Evolutionary conservation across 1,284 basidiomycete genomes (phyloP).

Genomic region (Fereydounia khargensis): DNA sequence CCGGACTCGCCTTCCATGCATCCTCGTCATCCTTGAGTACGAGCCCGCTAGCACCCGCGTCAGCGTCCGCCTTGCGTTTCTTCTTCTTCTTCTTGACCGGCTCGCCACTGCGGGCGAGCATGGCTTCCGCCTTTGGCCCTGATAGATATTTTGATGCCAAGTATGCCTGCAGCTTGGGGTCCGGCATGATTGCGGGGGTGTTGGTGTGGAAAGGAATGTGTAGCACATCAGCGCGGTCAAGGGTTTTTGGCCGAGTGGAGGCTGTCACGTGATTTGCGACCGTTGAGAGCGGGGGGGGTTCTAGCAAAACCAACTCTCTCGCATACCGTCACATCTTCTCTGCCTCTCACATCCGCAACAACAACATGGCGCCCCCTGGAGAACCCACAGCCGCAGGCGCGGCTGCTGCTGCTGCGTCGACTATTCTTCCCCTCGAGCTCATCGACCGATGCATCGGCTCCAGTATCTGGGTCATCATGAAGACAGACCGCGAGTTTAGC

Average conservation of each 20-base stretch:
- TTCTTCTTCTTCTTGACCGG: conserved; percentile 72
- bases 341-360: not conserved
- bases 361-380: conserved; percentile 24
- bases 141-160: conserved; percentile 77
- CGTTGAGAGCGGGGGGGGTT: no score
- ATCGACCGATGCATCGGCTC: conserved; percentile 58
- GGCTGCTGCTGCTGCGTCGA: conserved; percentile 27
- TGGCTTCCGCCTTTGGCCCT: conserved; percentile 92
- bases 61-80: conserved; percentile 61
- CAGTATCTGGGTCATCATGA: conserved; percentile 58
- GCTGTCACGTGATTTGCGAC: no score
- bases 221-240: no score
- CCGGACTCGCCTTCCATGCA: conserved; percentile 14
- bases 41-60: conserved; percentile 14
- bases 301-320: not conserved
- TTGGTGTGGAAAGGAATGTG: no score
- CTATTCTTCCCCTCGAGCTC: conserved; percentile 54
- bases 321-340: not conserved
- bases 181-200: no score
- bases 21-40: conserved; percentile 41
- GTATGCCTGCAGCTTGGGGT: conserved; percentile 61
- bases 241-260: no score
- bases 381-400: conserved; percentile 23
- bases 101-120: conserved; percentile 68
- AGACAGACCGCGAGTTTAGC: conserved; percentile 61